Evolutionary conservation across 768 basidiomycete genomes (phyloP).

Genomic region (Suillus weaverae): DNA sequence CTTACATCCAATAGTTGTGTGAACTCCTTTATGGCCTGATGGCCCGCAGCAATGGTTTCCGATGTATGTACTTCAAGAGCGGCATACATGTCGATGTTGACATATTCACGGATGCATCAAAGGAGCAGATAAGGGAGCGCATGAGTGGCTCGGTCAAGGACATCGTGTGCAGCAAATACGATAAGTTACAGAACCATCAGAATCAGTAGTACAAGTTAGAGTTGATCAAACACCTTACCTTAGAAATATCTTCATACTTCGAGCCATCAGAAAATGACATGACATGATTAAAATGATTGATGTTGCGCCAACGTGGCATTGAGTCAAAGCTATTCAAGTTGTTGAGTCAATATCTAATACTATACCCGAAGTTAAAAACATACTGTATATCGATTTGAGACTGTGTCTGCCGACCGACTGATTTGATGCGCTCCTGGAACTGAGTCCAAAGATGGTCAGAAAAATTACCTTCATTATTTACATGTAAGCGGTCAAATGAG

Average conservation of each 20-base stretch:
- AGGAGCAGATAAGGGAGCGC: conserved; percentile 27
- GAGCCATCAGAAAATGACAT: conserved; percentile 34
- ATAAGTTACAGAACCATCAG: conserved; percentile 22
- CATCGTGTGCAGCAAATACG: conserved; percentile 28
- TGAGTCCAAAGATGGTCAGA: conserved; percentile 32
- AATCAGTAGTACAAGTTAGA: not conserved
- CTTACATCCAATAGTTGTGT: conserved; percentile 22
- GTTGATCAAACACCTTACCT: conserved; percentile 23
- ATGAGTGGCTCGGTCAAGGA: conserved; percentile 15
- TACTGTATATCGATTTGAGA: conserved; percentile 23
- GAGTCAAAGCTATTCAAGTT: conserved; percentile 29
- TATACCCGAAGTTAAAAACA: conserved; percentile 10
- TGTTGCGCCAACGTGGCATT: conserved; percentile 34
- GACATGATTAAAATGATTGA: conserved; percentile 35
- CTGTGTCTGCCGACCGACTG: conserved; percentile 6
- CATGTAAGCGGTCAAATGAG: conserved; percentile 42
- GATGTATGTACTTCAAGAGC: conserved; percentile 34
- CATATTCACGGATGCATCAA: conserved; percentile 29
- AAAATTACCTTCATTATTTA: conserved; percentile 33
- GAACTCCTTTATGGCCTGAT: conserved; percentile 19
- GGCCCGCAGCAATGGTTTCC: conserved; percentile 23
- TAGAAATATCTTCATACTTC: conserved; percentile 39
- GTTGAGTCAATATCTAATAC: not conserved
- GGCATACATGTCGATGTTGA: conserved; percentile 32
- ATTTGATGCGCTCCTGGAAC: conserved; percentile 22